phyloP scores from a whole-genome alignment of 2,329 filamentous ascomycete species.

The Chaetomium sp. region DNA sequence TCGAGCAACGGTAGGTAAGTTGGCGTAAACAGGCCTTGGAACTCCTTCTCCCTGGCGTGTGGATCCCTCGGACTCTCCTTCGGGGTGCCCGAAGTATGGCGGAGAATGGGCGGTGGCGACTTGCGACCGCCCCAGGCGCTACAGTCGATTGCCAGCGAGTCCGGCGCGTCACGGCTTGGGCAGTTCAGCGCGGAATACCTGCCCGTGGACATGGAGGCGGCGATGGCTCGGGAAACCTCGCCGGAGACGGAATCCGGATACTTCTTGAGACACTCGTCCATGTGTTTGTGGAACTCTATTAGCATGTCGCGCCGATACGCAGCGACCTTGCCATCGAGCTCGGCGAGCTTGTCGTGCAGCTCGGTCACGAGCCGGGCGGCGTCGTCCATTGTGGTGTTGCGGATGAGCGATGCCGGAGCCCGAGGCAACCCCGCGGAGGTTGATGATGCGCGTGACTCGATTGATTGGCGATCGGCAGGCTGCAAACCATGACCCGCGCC shows the following conservation, averaged over 20 bases:
- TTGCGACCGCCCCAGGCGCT: conserved; percentile 34
- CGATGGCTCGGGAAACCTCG: conserved; percentile 51
- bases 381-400: conserved; percentile 48
- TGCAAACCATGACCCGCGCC: conserved; percentile 27
- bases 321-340: conserved; percentile 60
- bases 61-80: conserved; percentile 47
- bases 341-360: conserved; percentile 55
- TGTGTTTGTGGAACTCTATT: conserved; percentile 58
- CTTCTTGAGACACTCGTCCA: conserved; percentile 52
- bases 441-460: conserved; percentile 31
- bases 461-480: conserved; percentile 25
- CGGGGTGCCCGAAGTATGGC: conserved; percentile 43
- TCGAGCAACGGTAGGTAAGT: conserved; percentile 65
- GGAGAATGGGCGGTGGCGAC: conserved; percentile 47
- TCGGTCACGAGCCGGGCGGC: conserved; percentile 53
- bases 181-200: conserved; percentile 49
- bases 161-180: conserved; percentile 40
- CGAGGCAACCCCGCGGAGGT: conserved; percentile 18
- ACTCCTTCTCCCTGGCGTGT: conserved; percentile 60
- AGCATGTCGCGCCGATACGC: conserved; percentile 60
- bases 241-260: conserved; percentile 51
- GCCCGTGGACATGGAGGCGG: conserved; percentile 42
- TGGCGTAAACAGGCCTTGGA: conserved; percentile 65
- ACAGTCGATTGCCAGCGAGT: conserved; percentile 26
- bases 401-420: conserved; percentile 24